Evolutionary conservation across 768 basidiomycete species (phyloP).

Genomic region (Amanita phalloides): DNA sequence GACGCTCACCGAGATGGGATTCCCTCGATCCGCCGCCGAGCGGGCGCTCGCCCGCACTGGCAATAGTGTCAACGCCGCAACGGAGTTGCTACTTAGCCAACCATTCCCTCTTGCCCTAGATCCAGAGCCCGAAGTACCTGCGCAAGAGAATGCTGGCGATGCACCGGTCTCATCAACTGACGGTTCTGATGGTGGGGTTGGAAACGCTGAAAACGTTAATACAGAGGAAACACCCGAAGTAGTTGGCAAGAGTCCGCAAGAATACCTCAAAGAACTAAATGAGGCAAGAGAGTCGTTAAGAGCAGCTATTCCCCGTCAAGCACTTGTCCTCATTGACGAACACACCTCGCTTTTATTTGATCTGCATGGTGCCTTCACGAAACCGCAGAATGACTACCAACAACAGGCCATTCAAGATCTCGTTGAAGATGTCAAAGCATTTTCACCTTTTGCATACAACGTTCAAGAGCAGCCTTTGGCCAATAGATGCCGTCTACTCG

Average conservation of each 20-base stretch:
- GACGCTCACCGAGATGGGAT: conserved; percentile 94
- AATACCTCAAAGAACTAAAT: conserved; percentile 58
- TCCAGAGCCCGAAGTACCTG: conserved; percentile 32
- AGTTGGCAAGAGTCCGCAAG: conserved; percentile 42
- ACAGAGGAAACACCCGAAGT: conserved; percentile 4
- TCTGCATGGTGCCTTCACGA: conserved; percentile 72
- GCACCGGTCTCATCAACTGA: conserved; percentile 11
- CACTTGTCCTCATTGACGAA: conserved; percentile 74
- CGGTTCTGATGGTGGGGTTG: conserved; percentile 14
- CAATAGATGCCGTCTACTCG: conserved; percentile 77
- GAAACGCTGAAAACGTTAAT: conserved; percentile 3
- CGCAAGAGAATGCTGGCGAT: conserved; percentile 7
- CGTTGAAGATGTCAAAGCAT: conserved; percentile 65
- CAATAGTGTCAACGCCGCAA: conserved; percentile 84
- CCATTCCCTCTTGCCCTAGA: conserved; percentile 72
- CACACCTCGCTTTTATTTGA: conserved; percentile 87
- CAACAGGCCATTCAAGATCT: conserved; percentile 60
- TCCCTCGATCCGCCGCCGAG: conserved; percentile 80
- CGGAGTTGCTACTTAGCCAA: conserved; percentile 76
- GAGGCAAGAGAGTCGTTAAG: conserved; percentile 56
- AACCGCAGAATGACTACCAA: conserved; percentile 45
- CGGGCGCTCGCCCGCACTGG: conserved; percentile 74
- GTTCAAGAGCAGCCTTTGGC: conserved; percentile 68
- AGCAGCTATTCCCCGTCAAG: conserved; percentile 51
- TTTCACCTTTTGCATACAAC: conserved; percentile 55